Evolutionary conservation across 1,139 yeast species (phyloP).

Genomic region (Saccharomycopsis hybrid): DNA sequence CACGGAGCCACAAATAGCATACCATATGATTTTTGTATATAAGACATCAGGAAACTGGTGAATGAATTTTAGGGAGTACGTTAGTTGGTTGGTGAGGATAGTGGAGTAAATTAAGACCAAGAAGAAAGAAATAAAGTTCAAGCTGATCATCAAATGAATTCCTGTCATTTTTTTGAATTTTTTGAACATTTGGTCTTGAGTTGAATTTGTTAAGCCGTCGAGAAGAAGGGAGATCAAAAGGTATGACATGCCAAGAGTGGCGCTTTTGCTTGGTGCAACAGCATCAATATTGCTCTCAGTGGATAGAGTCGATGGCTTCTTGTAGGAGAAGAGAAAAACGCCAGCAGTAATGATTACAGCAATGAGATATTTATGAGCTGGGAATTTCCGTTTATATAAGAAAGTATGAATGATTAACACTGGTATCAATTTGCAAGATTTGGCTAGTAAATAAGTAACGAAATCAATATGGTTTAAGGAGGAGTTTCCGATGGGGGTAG

Average conservation of each 20-base stretch:
- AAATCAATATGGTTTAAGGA: slow-evolving; percentile 81
- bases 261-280: slow-evolving; percentile 30
- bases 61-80: slow-evolving; percentile 44
- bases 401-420: slow-evolving; percentile 77
- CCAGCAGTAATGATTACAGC: slow-evolving; percentile 75
- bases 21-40: slow-evolving; percentile 52
- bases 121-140: slow-evolving; percentile 48
- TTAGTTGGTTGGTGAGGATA: slow-evolving; percentile 42
- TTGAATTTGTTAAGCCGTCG: slow-evolving; percentile 89
- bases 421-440: slow-evolving; percentile 90
- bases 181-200: slow-evolving; percentile 80
- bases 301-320: slow-evolving; percentile 21
- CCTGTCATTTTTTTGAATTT: slow-evolving; percentile 48
- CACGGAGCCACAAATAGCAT: slow-evolving; percentile 76
- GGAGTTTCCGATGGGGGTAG: slow-evolving; percentile 74
- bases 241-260: slow-evolving; percentile 52
- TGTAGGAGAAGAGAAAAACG: slow-evolving; percentile 68
- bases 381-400: slow-evolving; percentile 68
- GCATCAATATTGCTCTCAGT: slow-evolving; percentile 24
- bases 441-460: slow-evolving; percentile 76
- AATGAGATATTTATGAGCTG: slow-evolving; percentile 68
- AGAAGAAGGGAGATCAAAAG: slow-evolving; percentile 60
- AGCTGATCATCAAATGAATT: slow-evolving; percentile 78
- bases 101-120: slow-evolving; percentile 35
- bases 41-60: slow-evolving; percentile 39